Evolutionary conservation across 768 basidiomycete species (phyloP).

Genomic region (Lentinula edodes): DNA sequence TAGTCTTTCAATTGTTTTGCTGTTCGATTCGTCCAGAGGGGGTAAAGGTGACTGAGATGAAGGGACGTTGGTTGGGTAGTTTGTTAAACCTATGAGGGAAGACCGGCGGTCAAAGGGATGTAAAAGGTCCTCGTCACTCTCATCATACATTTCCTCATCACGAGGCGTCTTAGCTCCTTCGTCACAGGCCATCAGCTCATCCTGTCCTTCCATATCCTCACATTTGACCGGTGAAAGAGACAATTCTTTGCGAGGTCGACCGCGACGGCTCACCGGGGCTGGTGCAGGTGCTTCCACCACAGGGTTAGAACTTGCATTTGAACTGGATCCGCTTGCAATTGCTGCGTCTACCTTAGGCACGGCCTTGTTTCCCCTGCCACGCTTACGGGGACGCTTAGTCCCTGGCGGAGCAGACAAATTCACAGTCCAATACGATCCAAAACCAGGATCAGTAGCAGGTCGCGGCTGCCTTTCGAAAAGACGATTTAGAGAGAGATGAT

Average conservation of each 20-base stretch:
- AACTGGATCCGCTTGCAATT: neutral
- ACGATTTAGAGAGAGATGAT: constrained; percentile 78
- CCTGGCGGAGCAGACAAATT: constrained; percentile 81
- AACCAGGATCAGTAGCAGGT: constrained; percentile 80
- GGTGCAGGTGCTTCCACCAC: neutral
- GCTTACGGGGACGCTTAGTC: constrained; percentile 79
- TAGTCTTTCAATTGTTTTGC: constrained; percentile 48
- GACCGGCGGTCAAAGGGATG: constrained; percentile 39
- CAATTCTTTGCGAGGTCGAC: constrained; percentile 15
- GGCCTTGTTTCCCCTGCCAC: constrained; percentile 58
- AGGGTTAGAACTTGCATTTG: neutral
- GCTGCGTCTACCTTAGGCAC: neutral
- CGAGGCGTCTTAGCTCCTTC: constrained; percentile 11
- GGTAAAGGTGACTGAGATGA: constrained; percentile 19
- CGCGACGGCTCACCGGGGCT: constrained; percentile 9
- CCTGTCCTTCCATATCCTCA: constrained; percentile 22
- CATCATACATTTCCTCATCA: constrained; percentile 50
- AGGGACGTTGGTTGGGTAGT: constrained; percentile 6
- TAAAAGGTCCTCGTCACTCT: constrained; percentile 56
- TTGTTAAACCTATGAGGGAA: constrained; percentile 31
- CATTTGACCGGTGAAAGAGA: constrained; percentile 31
- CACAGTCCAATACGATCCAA: constrained; percentile 90
- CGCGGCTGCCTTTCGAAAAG: constrained; percentile 79
- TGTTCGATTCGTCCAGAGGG: constrained; percentile 22
- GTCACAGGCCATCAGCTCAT: constrained; percentile 16